Conservation (phyloP, 257 asterid species). For the Nicotiana undulata region DNA sequence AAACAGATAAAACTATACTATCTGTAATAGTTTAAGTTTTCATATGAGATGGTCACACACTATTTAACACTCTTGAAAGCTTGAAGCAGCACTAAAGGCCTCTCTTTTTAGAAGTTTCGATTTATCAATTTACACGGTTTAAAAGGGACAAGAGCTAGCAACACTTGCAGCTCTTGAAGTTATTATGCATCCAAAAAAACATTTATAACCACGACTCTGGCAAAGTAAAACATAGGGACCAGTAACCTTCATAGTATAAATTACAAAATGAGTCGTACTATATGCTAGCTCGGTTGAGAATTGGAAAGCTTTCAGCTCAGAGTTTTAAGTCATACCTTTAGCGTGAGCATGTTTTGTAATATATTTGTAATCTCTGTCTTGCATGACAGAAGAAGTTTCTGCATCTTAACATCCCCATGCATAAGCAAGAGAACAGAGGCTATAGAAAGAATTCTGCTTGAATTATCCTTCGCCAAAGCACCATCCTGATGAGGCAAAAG, state of each 20-base stretch:
- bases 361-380: slow-evolving; percentile 26
- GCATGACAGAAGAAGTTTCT: slow-evolving; percentile 35
- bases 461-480: slow-evolving; percentile 19
- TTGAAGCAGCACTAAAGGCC: neutral
- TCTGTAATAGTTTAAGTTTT: no score
- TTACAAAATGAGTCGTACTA: neutral
- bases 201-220: neutral
- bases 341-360: slow-evolving; percentile 25
- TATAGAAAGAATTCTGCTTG: slow-evolving; percentile 25
- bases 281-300: neutral
- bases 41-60: no score
- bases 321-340: slow-evolving; percentile 36
- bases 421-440: slow-evolving; percentile 39
- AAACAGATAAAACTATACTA: no score
- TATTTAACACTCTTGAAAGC: neutral
- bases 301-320: slow-evolving; percentile 1
- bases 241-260: neutral
- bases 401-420: slow-evolving; percentile 48
- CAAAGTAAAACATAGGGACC: neutral
- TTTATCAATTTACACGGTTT: neutral
- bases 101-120: neutral
- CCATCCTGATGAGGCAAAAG: slow-evolving; percentile 11
- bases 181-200: neutral
- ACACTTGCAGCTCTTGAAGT: neutral
- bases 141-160: neutral